Conservation (phyloP, 371 early-diverging fungal species). For the Quaeritorhiza haematococci region DNA sequence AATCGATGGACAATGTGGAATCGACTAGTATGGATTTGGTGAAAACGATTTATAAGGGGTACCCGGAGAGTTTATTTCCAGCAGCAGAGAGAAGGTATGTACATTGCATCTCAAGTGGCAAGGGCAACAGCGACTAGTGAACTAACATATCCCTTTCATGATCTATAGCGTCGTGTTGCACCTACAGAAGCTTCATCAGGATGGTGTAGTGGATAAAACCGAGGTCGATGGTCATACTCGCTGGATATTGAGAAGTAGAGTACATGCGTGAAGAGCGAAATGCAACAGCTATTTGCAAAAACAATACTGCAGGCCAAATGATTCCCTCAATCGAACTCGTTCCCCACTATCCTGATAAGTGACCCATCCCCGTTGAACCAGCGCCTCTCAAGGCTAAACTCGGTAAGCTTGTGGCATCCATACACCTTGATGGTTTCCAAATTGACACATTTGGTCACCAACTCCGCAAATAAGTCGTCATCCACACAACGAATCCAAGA, state of each 20-base stretch:
- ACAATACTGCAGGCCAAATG: no score
- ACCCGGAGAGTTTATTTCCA: conserved; percentile 49
- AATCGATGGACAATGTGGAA: neutral
- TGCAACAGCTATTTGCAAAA: no score
- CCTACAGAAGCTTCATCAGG: no score
- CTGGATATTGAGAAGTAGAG: no score
- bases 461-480: conserved; percentile 56
- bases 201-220: no score
- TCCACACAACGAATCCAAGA: conserved; percentile 69
- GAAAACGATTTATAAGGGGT: conserved; percentile 53
- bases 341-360: conserved; percentile 27
- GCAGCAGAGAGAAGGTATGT: conserved; percentile 51
- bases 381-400: conserved; percentile 17
- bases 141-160: neutral
- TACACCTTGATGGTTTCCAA: conserved; percentile 57
- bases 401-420: conserved; percentile 63
- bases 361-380: conserved; percentile 21
- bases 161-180: no score
- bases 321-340: conserved; percentile 40
- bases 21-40: conserved; percentile 51
- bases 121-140: no score
- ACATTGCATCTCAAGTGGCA: no score
- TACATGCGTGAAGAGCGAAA: no score
- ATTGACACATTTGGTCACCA: conserved; percentile 40
- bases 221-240: no score